Conservation (phyloP, 2,329 filamentous ascomycete genomes). For the Microsporum audouinii region DNA sequence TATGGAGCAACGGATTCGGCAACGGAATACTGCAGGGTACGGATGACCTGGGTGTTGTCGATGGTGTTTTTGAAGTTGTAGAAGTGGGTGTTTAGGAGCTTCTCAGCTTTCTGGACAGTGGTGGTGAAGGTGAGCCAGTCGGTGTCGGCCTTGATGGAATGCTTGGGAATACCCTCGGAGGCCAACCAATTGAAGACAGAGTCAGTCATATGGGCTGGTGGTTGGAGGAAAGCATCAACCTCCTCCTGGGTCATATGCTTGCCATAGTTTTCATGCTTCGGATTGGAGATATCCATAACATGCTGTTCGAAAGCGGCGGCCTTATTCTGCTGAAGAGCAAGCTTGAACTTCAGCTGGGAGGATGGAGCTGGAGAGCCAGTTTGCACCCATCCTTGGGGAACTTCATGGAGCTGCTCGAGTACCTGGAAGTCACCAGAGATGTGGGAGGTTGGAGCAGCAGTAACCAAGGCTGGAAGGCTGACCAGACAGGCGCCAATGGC, state of each 20-base stretch:
- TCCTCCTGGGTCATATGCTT: constrained; percentile 51
- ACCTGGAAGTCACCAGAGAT: neutral
- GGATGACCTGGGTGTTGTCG: constrained; percentile 48
- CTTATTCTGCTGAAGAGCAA: constrained; percentile 42
- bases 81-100: constrained; percentile 10
- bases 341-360: constrained; percentile 37
- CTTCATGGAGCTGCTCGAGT: constrained; percentile 19
- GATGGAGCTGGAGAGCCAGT: constrained; percentile 21
- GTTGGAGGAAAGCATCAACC: constrained; percentile 44
- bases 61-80: constrained; percentile 13
- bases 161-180: constrained; percentile 37
- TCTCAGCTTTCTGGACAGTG: constrained; percentile 8
- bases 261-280: constrained; percentile 48
- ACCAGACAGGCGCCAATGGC: constrained; percentile 10
- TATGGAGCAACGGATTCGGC: constrained; percentile 44
- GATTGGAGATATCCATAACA: constrained; percentile 51
- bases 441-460: constrained; percentile 8
- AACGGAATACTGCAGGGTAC: constrained; percentile 50
- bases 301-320: constrained; percentile 45
- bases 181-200: constrained; percentile 47
- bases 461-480: constrained; percentile 7
- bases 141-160: constrained; percentile 40
- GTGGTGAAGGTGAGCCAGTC: constrained; percentile 50
- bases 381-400: constrained; percentile 27
- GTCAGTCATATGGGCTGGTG: constrained; percentile 37